These are phyloP conservation scores for Agroathelia rolfsii DNA, from an alignment of 1,284 basidiomycete species.

Conservation along the genomic window DNA sequence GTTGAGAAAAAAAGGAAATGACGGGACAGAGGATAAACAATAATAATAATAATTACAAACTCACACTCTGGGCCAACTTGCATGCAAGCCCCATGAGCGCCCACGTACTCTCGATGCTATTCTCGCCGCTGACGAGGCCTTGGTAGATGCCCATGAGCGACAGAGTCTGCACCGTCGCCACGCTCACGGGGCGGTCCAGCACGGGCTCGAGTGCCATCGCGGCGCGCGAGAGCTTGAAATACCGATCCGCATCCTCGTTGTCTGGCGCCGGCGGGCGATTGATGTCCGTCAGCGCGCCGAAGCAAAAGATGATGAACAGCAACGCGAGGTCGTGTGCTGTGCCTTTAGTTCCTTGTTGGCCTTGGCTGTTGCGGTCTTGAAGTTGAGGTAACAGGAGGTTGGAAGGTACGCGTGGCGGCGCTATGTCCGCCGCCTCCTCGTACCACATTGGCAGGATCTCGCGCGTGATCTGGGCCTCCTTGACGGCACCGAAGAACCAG, in stretches of 20 bases:
- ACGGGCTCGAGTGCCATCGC: conserved; percentile 56
- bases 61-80: conserved; percentile 55
- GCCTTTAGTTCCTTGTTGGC: conserved; percentile 15
- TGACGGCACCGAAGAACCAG: conserved; percentile 68
- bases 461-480: conserved; percentile 45
- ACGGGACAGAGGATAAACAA: too few relatives aligned
- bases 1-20: conserved; percentile 3
- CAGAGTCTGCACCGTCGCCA: conserved; percentile 58
- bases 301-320: conserved; percentile 46
- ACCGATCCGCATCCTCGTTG: conserved; percentile 40
- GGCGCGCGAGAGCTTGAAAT: conserved; percentile 45
- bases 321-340: conserved; percentile 48
- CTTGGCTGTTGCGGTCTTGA: neutral
- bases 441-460: conserved; percentile 63
- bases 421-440: conserved; percentile 31
- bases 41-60: conserved; percentile 18
- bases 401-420: conserved; percentile 8
- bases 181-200: conserved; percentile 53
- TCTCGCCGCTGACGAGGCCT: conserved; percentile 44
- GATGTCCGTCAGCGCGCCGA: conserved; percentile 45
- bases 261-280: conserved; percentile 39
- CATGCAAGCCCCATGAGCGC: conserved; percentile 47
- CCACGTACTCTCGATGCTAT: conserved; percentile 55
- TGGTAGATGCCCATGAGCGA: conserved; percentile 62
- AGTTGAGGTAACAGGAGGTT: neutral